Evolutionary conservation across 305 asterid genomes (phyloP).

Genomic region (Fraxinus platypoda): DNA sequence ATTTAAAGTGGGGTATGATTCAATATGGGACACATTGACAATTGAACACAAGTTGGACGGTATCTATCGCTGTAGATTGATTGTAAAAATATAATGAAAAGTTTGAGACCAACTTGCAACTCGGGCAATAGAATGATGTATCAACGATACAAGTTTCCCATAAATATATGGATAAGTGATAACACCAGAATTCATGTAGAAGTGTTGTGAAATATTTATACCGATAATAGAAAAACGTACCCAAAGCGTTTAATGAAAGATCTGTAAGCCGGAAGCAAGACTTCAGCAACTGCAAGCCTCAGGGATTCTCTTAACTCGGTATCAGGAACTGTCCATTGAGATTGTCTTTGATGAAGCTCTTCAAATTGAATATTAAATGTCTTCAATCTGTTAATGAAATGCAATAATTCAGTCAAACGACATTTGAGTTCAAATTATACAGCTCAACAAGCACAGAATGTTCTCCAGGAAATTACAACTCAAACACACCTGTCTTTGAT

Average conservation of each 20-base stretch:
- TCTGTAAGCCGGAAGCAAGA: slow-evolving; percentile 90
- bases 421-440: neutral
- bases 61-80: neutral
- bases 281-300: slow-evolving; percentile 98
- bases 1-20: neutral
- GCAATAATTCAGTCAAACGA: slow-evolving; percentile 16
- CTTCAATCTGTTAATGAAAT: slow-evolving; percentile 55
- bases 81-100: neutral
- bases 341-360: slow-evolving; percentile 97
- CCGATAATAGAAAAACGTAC: slow-evolving; percentile 32
- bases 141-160: neutral
- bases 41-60: neutral
- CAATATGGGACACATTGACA: neutral
- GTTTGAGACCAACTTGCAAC: neutral
- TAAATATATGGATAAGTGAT: neutral
- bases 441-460: slow-evolving; percentile 8
- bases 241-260: slow-evolving; percentile 89
- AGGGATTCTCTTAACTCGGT: slow-evolving; percentile 87
- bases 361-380: slow-evolving; percentile 87
- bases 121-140: neutral
- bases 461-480: slow-evolving; percentile 16
- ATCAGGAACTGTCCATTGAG: slow-evolving; percentile 99
- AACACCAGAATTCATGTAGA: neutral
- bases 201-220: neutral
- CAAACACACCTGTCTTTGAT: slow-evolving; percentile 73